Evolutionary conservation across 768 basidiomycete genomes (phyloP), one percentile per base, ranked within the genome.

Genomic region (Dacryopinax spathularia): DNA sequence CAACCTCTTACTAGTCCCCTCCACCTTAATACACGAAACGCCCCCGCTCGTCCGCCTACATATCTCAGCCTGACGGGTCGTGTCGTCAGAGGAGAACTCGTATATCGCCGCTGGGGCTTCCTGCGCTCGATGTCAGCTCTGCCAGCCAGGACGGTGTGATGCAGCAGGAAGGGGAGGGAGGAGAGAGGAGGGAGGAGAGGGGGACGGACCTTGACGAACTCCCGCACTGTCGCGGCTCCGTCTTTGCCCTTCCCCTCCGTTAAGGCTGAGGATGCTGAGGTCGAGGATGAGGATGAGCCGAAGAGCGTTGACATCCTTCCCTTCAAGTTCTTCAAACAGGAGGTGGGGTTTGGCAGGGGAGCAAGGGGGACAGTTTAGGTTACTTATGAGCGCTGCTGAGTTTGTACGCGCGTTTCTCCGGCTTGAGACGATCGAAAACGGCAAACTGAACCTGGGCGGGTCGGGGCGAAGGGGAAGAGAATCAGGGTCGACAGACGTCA

Each of bases 1-100:
- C 62, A 87, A 67, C 64, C 77, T 73, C 66, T 79, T 86, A 29
- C 25, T 27, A 13, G 48, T 56, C 25, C 48, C 48, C 25, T 56
- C 48, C 9, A 56, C 20, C 29, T 56, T 56, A 29, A 56, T 56
- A 20, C 48, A 56, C 29, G 48, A 56, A 7, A 56, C 48, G 48
- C 48, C 48, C 25, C 15, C 22, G 5, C 25, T 9, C 5, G 48
- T 56, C 10, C 48, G 48, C 48, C 48, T 25, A 29, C 48, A 56
- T 10, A 56, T 56, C 48, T 56, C 48, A 20, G 48, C 48, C 15
- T 9, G 5, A 2, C 29, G 48, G 13, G 48, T 27, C 29, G 25
- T 3, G 48, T 56, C 48, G 48, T 56, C 48, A 5, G 48, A 56
- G 25, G 48, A 56, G 48, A 56, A 56, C 48, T 56, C 48, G 48